phyloP scores from a whole-genome alignment of 352 stramenopile genomes.

The Globisporangium uncinulatum region DNA sequence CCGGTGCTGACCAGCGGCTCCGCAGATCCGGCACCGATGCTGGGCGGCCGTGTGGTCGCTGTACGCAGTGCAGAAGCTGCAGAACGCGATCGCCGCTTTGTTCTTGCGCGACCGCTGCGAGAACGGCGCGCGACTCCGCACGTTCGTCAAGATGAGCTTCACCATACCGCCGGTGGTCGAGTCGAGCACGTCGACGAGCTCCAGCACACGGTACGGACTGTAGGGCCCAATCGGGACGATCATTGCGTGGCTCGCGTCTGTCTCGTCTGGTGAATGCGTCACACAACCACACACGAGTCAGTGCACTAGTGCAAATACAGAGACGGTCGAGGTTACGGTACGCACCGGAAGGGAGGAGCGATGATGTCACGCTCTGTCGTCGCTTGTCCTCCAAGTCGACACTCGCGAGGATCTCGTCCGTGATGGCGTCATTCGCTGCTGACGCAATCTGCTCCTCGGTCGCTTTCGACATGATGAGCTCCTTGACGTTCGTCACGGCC shows the following conservation, averaged over 20 bases:
- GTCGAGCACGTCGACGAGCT: slow-evolving; percentile 73
- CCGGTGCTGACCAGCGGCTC: slow-evolving; percentile 45
- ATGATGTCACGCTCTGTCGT: slow-evolving; percentile 22
- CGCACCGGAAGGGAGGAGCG: slow-evolving; percentile 5
- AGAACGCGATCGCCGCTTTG: slow-evolving; percentile 51
- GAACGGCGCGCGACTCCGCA: slow-evolving; percentile 42
- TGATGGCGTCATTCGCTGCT: slow-evolving; percentile 66
- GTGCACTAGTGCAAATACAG: background rate
- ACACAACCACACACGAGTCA: background rate
- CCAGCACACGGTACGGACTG: slow-evolving; percentile 57
- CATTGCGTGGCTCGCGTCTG: background rate
- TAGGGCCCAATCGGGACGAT: slow-evolving; percentile 19
- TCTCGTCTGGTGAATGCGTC: background rate
- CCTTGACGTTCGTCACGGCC: slow-evolving; percentile 44
- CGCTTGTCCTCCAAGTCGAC: slow-evolving; percentile 55
- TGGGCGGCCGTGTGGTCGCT: slow-evolving; percentile 56
- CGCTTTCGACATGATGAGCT: slow-evolving; percentile 57
- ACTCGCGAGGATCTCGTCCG: slow-evolving; percentile 60
- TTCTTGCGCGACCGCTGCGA: slow-evolving; percentile 21
- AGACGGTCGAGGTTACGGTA: background rate
- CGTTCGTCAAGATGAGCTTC: slow-evolving; percentile 65
- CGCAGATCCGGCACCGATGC: slow-evolving; percentile 63
- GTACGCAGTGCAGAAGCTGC: slow-evolving; percentile 63
- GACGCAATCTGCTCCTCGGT: slow-evolving; percentile 66
- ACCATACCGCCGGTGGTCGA: slow-evolving; percentile 72